These are phyloP conservation scores for Collybia sp. DNA, from an alignment of 768 basidiomycete species.

Conservation along the genomic window DNA sequence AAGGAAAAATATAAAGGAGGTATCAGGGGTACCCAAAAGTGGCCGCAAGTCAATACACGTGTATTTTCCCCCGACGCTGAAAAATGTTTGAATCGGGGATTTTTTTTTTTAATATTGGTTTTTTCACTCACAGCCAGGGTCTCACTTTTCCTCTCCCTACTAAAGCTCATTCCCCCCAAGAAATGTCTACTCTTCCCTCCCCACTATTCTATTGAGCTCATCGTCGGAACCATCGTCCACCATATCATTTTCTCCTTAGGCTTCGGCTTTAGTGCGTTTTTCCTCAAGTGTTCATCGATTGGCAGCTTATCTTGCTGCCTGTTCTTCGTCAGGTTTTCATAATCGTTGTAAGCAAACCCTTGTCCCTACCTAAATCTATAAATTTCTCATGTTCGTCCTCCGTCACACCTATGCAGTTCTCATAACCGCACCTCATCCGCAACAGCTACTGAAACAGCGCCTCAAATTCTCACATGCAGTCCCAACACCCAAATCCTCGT, in stretches of 20 bases:
- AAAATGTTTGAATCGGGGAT: conserved; percentile 32
- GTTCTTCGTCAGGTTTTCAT: conserved; percentile 2
- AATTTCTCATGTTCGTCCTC: conserved; percentile 1
- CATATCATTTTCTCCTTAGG: conserved; percentile 1
- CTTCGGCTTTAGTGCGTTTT: conserved; percentile 1
- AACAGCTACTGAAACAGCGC: background rate
- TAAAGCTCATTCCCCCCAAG: conserved; percentile 30
- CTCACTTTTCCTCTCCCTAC: conserved; percentile 35
- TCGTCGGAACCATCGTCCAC: conserved; percentile 21
- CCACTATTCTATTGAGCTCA: conserved; percentile 19
- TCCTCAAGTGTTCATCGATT: background rate
- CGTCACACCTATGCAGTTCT: conserved; percentile 1
- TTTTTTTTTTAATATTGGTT: conserved; percentile 41
- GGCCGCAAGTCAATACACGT: conserved; percentile 70
- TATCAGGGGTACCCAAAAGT: conserved; percentile 27
- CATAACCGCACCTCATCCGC: conserved; percentile 2
- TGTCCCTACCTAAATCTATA: conserved; percentile 1
- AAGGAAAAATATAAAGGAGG: conserved; percentile 3
- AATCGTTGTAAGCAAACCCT: conserved; percentile 5
- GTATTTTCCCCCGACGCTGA: conserved; percentile 65
- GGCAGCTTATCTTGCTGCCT: background rate
- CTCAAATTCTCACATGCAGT: conserved; percentile 19
- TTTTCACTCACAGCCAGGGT: conserved; percentile 49
- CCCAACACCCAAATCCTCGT: conserved; percentile 25
- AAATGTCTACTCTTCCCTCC: conserved; percentile 21